Conservation (phyloP, 208 protist species). For the Leishmania gerbilli region DNA sequence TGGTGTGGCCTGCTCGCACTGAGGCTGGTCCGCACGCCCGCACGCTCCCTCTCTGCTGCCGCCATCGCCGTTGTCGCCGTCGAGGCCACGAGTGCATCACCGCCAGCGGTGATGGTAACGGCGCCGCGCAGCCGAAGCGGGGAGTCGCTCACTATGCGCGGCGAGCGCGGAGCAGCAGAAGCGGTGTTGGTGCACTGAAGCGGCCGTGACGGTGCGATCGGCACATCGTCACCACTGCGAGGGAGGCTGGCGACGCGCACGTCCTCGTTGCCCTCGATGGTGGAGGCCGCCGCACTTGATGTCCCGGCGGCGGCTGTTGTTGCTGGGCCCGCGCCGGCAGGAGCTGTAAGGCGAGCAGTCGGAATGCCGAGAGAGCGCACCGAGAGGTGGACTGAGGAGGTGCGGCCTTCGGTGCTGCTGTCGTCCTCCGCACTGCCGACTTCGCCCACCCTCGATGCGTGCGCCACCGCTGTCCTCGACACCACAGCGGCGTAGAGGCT, state of each 20-base stretch:
- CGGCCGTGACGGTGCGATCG: not conserved
- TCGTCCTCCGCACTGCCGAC: not conserved
- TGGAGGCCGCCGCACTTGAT: not conserved
- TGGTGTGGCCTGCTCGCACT: not conserved
- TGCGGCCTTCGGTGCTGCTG: not conserved
- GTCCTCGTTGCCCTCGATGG: not conserved
- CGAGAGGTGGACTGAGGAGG: not conserved
- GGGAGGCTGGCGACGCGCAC: not conserved
- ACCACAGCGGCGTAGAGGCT: not conserved
- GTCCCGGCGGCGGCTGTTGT: not conserved
- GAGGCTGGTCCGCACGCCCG: not conserved
- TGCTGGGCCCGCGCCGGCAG: not conserved
- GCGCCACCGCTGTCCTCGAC: not conserved
- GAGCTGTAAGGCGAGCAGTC: not conserved
- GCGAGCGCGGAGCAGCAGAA: not conserved
- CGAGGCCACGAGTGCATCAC: not conserved
- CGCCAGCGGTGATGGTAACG: not conserved
- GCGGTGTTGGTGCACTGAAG: not conserved
- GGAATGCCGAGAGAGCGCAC: not conserved
- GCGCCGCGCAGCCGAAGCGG: not conserved
- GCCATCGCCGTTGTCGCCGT: not conserved
- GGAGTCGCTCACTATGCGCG: not conserved
- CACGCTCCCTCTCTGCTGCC: not conserved
- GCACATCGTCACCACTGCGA: not conserved
- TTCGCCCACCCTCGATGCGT: not conserved